phyloP scores from a whole-genome alignment of 2,329 filamentous ascomycete genomes.

The Teratosphaeria destructans region DNA sequence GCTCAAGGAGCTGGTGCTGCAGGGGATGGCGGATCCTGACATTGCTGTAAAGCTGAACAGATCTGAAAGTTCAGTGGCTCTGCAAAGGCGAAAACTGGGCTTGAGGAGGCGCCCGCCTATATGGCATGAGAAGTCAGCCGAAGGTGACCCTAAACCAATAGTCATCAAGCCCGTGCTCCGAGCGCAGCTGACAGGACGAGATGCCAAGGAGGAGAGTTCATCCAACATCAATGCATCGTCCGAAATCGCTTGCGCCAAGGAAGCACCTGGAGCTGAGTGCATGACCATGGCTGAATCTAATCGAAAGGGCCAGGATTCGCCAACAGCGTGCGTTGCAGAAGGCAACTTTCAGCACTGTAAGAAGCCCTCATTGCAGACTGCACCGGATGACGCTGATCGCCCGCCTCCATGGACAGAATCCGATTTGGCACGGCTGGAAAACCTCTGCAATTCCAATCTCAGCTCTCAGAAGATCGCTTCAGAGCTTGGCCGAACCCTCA shows the following conservation, averaged over 20 bases:
- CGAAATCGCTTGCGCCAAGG: not conserved
- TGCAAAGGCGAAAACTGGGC: not conserved
- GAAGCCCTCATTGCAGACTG: not conserved
- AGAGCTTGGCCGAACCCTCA: not conserved
- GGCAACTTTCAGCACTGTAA: not conserved
- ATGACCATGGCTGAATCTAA: not conserved
- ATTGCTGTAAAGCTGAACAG: not conserved
- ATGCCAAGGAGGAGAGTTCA: not conserved
- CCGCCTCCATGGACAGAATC: not conserved
- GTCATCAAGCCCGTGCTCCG: not conserved
- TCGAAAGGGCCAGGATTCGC: not conserved
- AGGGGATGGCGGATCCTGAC: not conserved
- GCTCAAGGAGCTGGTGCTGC: not conserved
- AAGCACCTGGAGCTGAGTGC: not conserved
- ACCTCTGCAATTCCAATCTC: not conserved
- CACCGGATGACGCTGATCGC: not conserved
- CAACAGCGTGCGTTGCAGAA: not conserved
- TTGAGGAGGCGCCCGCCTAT: not conserved
- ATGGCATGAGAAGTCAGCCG: not conserved
- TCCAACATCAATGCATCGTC: not conserved
- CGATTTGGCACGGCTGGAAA: not conserved
- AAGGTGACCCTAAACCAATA: not conserved
- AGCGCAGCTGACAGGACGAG: not conserved
- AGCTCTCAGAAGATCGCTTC: not conserved
- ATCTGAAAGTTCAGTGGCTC: not conserved